These are phyloP conservation scores for Myxozyma geophila DNA, from an alignment of 805 yeast species.

Conservation along the genomic window DNA sequence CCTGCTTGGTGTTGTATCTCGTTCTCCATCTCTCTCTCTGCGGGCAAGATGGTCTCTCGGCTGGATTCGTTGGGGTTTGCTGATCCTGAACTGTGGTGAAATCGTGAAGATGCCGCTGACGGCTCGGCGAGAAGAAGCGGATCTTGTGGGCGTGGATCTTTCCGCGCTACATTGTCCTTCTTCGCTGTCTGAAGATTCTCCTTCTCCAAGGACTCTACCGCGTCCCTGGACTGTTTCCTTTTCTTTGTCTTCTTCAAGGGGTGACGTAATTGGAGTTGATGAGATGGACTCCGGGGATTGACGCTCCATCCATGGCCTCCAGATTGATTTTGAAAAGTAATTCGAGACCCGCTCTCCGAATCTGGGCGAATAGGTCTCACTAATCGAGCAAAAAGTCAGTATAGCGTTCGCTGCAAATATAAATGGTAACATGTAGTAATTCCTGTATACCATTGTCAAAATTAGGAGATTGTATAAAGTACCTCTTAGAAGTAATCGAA, in stretches of 20 bases:
- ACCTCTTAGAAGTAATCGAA: constrained; percentile 2
- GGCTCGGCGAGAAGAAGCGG: neutral
- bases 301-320: neutral
- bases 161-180: neutral
- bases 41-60: neutral
- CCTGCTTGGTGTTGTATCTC: neutral
- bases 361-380: neutral
- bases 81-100: neutral
- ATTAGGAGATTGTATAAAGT: neutral
- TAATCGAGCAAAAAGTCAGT: neutral
- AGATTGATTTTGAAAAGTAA: neutral
- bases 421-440: neutral
- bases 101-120: neutral
- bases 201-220: too few relatives aligned
- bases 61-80: neutral
- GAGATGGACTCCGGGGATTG: neutral
- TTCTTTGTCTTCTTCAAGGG: neutral
- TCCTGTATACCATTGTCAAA: neutral
- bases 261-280: constrained; percentile 3
- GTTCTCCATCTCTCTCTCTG: neutral
- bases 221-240: too few relatives aligned
- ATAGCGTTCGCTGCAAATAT: neutral
- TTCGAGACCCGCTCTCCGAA: neutral
- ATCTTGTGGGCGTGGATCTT: neutral
- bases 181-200: neutral